Evolutionary conservation across 2,329 filamentous ascomycete genomes (phyloP).

Genomic region (Cercospora canescens): DNA sequence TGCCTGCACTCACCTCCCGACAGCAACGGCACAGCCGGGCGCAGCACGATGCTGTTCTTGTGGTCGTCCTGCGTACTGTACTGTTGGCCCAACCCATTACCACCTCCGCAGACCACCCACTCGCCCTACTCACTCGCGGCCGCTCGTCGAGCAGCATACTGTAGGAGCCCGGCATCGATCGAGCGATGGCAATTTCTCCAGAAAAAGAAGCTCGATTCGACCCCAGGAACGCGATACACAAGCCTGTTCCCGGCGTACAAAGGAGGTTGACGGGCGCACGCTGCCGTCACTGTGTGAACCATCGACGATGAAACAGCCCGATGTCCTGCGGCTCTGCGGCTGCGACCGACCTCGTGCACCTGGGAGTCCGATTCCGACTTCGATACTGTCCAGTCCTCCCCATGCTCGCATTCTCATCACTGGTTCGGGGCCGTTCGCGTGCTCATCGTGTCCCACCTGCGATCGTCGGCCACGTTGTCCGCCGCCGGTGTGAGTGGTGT

Average conservation of each 20-base stretch:
- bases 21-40: too few species aligned
- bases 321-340: slow-evolving; percentile 26
- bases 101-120: too few species aligned
- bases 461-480: neutral
- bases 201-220: neutral
- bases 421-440: neutral
- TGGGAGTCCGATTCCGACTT: neutral
- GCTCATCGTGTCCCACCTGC: neutral
- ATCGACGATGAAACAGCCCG: slow-evolving; percentile 5
- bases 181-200: neutral
- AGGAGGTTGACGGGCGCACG: neutral
- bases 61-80: too few species aligned
- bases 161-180: neutral
- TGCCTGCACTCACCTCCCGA: neutral
- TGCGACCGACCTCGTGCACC: neutral
- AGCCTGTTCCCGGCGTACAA: neutral
- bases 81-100: too few species aligned
- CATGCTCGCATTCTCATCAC: neutral
- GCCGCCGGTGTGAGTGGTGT: neutral
- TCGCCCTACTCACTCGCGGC: neutral
- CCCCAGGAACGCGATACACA: neutral
- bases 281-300: slow-evolving; percentile 4
- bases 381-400: neutral
- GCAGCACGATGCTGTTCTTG: too few species aligned
- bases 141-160: neutral